phyloP scores from a whole-genome alignment of 2,329 filamentous ascomycete species.

The Pseudogymnoascus sp. region DNA sequence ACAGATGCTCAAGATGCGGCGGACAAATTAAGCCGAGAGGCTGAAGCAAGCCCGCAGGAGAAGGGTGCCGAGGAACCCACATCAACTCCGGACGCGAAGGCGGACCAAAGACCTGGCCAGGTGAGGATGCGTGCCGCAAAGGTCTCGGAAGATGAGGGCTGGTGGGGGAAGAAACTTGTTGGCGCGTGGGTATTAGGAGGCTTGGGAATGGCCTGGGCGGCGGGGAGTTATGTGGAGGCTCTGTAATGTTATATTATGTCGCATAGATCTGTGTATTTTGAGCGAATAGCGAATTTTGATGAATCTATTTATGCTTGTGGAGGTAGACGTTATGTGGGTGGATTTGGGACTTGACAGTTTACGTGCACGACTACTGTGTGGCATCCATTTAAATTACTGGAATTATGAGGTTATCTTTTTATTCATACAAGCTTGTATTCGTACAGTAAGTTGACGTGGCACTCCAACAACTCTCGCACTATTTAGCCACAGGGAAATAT shows the following conservation, averaged over 20 bases:
- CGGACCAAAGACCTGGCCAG: conserved; percentile 15
- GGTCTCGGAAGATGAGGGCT: conserved; percentile 57
- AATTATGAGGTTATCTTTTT: background rate
- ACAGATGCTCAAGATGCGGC: conserved; percentile 36
- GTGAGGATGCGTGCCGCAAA: conserved; percentile 45
- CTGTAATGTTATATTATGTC: conserved; percentile 1
- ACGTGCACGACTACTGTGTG: too few species aligned
- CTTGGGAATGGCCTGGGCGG: conserved; percentile 52
- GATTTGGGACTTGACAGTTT: too few species aligned
- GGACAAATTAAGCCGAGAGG: conserved; percentile 32
- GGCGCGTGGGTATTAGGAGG: conserved; percentile 57
- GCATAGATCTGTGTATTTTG: background rate
- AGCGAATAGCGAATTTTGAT: conserved; percentile 5
- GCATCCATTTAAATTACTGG: too few species aligned
- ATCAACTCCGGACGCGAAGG: conserved; percentile 21
- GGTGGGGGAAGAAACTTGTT: conserved; percentile 58
- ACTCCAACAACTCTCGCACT: background rate
- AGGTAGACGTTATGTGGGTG: too few species aligned
- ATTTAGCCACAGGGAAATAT: background rate
- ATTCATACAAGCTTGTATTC: background rate
- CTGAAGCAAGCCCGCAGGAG: conserved; percentile 14
- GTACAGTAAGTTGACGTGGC: background rate
- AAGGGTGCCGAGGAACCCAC: conserved; percentile 14
- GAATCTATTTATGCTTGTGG: background rate
- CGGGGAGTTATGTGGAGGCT: conserved; percentile 36